These are phyloP conservation scores for Blakeslea trispora DNA, from an alignment of 371 early-diverging fungal genomes.

Conservation along the genomic window DNA sequence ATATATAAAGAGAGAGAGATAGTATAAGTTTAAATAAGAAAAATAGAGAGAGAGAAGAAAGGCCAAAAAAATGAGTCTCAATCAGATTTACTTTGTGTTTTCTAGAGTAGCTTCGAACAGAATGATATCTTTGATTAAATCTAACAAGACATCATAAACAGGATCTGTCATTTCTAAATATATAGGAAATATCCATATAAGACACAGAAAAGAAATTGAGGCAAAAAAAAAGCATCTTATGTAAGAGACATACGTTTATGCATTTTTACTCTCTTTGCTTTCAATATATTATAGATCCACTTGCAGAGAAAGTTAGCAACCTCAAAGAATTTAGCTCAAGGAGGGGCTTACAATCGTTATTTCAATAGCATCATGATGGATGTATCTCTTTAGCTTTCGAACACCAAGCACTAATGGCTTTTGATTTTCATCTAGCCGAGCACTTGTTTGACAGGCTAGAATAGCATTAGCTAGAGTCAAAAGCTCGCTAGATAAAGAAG, in stretches of 20 bases:
- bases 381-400: slow-evolving; percentile 26
- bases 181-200: no score
- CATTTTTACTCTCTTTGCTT: slow-evolving; percentile 8
- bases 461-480: slow-evolving; percentile 13
- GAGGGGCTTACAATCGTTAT: slow-evolving; percentile 20
- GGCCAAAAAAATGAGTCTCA: no score
- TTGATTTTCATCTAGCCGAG: slow-evolving; percentile 11
- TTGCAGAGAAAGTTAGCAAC: slow-evolving; percentile 5
- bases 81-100: slow-evolving; percentile 27
- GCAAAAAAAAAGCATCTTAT: slow-evolving; percentile 1
- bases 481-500: slow-evolving; percentile 3
- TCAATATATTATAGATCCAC: slow-evolving; percentile 22
- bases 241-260: not conserved
- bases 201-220: no score
- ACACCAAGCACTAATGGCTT: slow-evolving; percentile 22
- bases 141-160: slow-evolving; percentile 30
- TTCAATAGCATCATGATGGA: slow-evolving; percentile 9
- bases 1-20: no score
- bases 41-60: no score
- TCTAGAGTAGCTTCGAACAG: slow-evolving; percentile 33
- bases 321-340: no score
- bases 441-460: slow-evolving; percentile 11
- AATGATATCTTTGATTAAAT: slow-evolving; percentile 34
- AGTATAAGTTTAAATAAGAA: not conserved
- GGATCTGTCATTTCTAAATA: slow-evolving; percentile 30